These are phyloP conservation scores for Apium graveolens DNA, from an alignment of 129 eudicot genomes.

Conservation along the genomic window DNA sequence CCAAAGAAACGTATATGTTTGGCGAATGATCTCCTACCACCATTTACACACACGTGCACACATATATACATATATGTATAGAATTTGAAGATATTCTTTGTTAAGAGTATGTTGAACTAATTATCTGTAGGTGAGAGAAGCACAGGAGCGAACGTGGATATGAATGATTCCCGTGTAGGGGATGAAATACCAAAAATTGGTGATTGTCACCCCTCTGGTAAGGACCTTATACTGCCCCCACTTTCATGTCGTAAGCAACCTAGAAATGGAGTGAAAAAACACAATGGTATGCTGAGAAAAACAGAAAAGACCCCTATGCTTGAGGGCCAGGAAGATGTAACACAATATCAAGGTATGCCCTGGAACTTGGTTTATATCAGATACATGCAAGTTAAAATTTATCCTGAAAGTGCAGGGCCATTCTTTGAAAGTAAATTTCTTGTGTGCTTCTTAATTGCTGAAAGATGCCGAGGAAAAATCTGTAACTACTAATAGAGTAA, in stretches of 20 bases:
- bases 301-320: background rate
- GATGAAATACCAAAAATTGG: background rate
- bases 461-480: background rate
- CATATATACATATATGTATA: background rate
- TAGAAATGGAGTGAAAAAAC: background rate
- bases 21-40: background rate
- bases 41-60: background rate
- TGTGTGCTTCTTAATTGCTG: background rate
- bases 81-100: background rate
- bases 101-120: background rate
- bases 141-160: too few relatives aligned
- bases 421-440: background rate
- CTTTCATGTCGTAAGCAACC: background rate
- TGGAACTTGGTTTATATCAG: too few relatives aligned
- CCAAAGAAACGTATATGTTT: background rate
- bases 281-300: background rate
- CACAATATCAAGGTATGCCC: constrained; percentile 1
- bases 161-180: background rate
- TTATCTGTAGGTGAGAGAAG: background rate
- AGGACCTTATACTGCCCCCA: background rate
- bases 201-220: background rate
- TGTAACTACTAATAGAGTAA: background rate
- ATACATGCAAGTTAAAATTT: too few relatives aligned
- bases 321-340: background rate
- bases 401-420: background rate